Conservation (phyloP, 1,284 basidiomycete genomes). For the Ceratobasidium sp. region DNA sequence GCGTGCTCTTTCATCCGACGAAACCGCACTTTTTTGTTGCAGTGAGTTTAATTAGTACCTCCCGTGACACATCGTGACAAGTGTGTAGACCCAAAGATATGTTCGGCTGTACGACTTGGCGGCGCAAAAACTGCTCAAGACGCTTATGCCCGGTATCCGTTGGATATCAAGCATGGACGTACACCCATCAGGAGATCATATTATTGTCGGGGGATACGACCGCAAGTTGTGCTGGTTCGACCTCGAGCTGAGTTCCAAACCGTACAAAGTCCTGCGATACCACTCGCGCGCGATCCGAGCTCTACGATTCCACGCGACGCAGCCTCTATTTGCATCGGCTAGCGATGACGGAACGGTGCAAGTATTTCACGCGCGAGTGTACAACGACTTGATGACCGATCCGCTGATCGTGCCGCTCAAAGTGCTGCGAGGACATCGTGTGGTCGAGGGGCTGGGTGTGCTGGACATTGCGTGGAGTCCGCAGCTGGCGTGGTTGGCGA, state of each 20-base stretch:
- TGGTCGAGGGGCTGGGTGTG: constrained; percentile 87
- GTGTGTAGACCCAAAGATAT: constrained; percentile 85
- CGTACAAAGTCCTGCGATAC: constrained; percentile 96
- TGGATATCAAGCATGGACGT: constrained; percentile 98
- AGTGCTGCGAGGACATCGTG: constrained; percentile 86
- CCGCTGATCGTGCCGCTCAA: constrained; percentile 97
- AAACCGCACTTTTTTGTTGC: constrained; percentile 98
- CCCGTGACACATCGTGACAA: constrained; percentile 42
- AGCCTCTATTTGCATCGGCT: constrained; percentile 93
- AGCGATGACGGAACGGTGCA: constrained; percentile 97
- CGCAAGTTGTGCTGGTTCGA: constrained; percentile 99
- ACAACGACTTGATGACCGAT: constrained; percentile 92
- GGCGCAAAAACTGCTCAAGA: constrained; percentile 91
- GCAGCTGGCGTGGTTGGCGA: constrained; percentile 81
- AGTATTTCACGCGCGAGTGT: constrained; percentile 94
- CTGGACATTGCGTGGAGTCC: constrained; percentile 80
- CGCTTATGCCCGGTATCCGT: constrained; percentile 86
- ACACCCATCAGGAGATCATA: constrained; percentile 92
- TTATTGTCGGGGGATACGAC: constrained; percentile 97
- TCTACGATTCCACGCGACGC: constrained; percentile 89
- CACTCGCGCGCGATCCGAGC: constrained; percentile 91
- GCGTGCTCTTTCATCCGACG: constrained; percentile 90
- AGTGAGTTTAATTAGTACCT: constrained; percentile 60
- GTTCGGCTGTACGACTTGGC: constrained; percentile 94
- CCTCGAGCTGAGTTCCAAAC: constrained; percentile 91